A percentile compares a stretch with the other conserved stretches of the same genome.
phyloP scores from a whole-genome alignment of 768 basidiomycete genomes.

The Kwoniella sp. region DNA sequence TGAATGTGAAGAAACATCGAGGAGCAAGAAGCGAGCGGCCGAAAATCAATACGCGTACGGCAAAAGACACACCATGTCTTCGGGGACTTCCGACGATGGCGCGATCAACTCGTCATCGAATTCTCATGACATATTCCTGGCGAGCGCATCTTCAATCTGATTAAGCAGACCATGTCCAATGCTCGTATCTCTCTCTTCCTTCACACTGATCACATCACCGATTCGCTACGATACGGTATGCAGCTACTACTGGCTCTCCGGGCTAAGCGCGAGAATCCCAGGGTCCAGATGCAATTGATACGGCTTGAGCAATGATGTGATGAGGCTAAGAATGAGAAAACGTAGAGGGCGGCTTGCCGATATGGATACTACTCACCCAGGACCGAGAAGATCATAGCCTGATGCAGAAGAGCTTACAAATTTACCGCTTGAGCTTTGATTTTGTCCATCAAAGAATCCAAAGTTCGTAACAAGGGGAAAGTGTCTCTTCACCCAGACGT shows the following conservation, averaged over 20 bases:
- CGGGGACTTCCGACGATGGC: conserved; percentile 24
- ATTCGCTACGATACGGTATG: too few species aligned
- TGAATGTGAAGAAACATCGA: neutral
- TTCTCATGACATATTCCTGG: conserved; percentile 1
- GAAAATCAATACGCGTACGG: too few species aligned
- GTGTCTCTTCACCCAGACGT: too few species aligned
- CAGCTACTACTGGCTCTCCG: too few species aligned
- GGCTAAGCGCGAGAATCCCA: too few species aligned
- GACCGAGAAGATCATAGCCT: too few species aligned
- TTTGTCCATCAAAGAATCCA: too few species aligned
- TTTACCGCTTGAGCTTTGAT: too few species aligned
- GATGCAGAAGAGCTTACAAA: too few species aligned
- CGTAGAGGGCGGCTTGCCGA: neutral
- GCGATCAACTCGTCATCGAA: conserved; percentile 15
- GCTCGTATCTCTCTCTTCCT: too few species aligned
- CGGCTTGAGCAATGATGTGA: neutral
- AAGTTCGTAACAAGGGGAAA: too few species aligned
- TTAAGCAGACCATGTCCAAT: neutral
- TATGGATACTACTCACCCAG: too few species aligned
- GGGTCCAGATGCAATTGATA: neutral
- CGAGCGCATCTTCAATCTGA: neutral
- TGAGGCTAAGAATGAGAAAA: neutral
- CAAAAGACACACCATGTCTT: neutral
- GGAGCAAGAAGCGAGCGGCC: conserved; percentile 2
- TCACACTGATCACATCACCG: neutral